Conservation (phyloP, 192 early-diverging fungal species). For the Spizellomyces sp. region DNA sequence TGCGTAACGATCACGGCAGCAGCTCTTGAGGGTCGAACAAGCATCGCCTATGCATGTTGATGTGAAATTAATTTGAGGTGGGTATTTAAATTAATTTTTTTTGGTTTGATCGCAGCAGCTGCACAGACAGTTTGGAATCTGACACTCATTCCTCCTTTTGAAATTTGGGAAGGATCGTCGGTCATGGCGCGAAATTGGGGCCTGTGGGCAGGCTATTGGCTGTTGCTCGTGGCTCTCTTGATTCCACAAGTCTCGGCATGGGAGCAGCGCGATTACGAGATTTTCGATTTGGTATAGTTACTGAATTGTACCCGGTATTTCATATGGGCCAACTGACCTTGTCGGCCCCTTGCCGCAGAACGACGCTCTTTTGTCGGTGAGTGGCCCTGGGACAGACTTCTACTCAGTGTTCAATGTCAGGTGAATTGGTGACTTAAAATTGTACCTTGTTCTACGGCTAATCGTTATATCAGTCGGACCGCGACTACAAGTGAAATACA, state of each 20-base stretch:
- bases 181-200: too few relatives aligned
- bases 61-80: too few relatives aligned
- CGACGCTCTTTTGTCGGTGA: conserved; percentile 13
- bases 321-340: neutral
- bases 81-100: too few relatives aligned
- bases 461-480: conserved; percentile 2
- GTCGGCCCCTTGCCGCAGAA: neutral
- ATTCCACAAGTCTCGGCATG: conserved; percentile 25
- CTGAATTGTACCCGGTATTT: neutral
- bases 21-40: too few relatives aligned
- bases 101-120: too few relatives aligned
- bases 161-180: too few relatives aligned
- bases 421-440: neutral
- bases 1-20: too few relatives aligned
- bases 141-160: too few relatives aligned
- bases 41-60: too few relatives aligned
- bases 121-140: too few relatives aligned
- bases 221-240: conserved; percentile 11
- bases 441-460: neutral
- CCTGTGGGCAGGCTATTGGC: neutral
- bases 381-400: conserved; percentile 14
- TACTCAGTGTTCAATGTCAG: conserved; percentile 16
- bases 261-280: conserved; percentile 47
- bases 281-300: conserved; percentile 47
- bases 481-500: conserved; percentile 41